Percentiles rank a stretch among this genome's conserved stretches.
Conservation (phyloP, 1,284 basidiomycete genomes). For the Volvariella volvacea region DNA sequence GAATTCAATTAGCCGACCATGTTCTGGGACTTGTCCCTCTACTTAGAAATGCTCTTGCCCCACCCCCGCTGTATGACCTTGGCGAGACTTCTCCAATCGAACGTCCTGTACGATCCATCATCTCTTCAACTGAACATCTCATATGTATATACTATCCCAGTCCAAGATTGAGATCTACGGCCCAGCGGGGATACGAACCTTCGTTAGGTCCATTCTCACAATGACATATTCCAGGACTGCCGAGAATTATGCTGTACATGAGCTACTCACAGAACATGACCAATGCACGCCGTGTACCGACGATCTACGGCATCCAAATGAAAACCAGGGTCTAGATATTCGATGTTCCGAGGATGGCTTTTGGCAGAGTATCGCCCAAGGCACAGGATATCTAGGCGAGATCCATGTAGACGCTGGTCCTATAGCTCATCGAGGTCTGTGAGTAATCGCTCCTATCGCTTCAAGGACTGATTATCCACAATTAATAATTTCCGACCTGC, state of each 20-base stretch:
- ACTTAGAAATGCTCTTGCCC: constrained; percentile 55
- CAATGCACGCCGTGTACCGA: constrained; percentile 40
- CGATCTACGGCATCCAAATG: constrained; percentile 54
- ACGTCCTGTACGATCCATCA: constrained; percentile 1
- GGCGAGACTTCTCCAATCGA: neutral
- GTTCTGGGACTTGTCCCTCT: constrained; percentile 76
- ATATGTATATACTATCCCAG: constrained; percentile 20
- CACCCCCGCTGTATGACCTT: constrained; percentile 20
- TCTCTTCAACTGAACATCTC: constrained; percentile 1
- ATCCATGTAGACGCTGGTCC: constrained; percentile 73
- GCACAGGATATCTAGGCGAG: constrained; percentile 29
- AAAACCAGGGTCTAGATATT: constrained; percentile 64
- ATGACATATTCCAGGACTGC: constrained; percentile 63
- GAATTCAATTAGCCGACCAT: constrained; percentile 59
- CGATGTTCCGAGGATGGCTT: constrained; percentile 56
- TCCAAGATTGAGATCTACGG: constrained; percentile 77
- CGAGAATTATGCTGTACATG: constrained; percentile 76
- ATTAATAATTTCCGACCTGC: constrained; percentile 1
- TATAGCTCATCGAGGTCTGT: constrained; percentile 73
- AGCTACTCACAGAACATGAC: constrained; percentile 58
- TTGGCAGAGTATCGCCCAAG: constrained; percentile 54
- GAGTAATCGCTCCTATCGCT: neutral
- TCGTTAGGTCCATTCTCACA: constrained; percentile 68
- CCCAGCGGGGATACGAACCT: constrained; percentile 73
- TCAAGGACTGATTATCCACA: neutral